phyloP scores from a whole-genome alignment of 2,329 filamentous ascomycete species.

The Phyllosticta citriasiana region DNA sequence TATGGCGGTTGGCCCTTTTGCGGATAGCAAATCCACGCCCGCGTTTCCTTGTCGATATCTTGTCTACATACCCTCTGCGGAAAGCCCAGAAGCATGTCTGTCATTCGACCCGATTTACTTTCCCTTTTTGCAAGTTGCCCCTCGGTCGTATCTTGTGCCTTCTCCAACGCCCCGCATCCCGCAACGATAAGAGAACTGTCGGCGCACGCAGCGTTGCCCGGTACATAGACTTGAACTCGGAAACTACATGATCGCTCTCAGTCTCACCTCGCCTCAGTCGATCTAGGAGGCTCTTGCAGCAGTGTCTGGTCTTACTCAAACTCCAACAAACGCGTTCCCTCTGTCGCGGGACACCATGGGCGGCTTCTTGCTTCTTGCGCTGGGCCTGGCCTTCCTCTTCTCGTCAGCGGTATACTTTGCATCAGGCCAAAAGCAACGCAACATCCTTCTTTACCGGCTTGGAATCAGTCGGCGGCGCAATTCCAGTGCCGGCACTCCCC shows the following conservation, averaged over 20 bases:
- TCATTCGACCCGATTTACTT: neutral
- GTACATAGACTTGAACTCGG: neutral
- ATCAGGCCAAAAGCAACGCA: constrained; percentile 27
- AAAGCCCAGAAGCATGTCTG: neutral
- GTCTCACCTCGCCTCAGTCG: neutral
- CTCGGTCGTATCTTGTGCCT: neutral
- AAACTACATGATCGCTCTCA: neutral
- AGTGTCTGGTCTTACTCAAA: neutral
- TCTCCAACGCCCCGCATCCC: neutral
- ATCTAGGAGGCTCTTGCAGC: neutral
- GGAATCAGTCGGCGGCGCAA: constrained; percentile 28
- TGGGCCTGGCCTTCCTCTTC: constrained; percentile 23
- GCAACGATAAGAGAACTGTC: neutral
- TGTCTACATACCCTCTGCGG: neutral
- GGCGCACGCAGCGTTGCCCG: neutral
- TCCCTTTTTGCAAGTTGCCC: neutral
- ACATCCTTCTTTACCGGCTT: constrained; percentile 31
- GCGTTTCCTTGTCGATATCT: neutral
- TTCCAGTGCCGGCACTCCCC: constrained; percentile 43
- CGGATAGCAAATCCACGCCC: constrained; percentile 9
- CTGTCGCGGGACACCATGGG: constrained; percentile 15
- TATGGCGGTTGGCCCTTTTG: constrained; percentile 3
- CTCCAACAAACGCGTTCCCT: neutral
- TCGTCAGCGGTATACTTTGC: constrained; percentile 20
- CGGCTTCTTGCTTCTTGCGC: constrained; percentile 15